phyloP scores from a whole-genome alignment of 1,284 basidiomycete genomes.

The Cryptococcus sp. region DNA sequence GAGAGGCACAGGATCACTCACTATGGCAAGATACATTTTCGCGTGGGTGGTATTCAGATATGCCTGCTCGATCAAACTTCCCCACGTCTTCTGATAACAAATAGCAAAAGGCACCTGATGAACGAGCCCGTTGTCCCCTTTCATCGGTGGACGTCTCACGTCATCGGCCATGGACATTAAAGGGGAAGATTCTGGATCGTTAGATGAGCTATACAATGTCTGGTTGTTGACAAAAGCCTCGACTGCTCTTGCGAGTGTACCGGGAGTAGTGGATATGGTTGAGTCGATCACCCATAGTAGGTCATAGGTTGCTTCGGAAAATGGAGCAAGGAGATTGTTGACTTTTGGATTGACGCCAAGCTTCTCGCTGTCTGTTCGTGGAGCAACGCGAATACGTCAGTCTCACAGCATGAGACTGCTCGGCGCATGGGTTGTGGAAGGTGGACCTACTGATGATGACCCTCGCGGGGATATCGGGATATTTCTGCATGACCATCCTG shows the following conservation, averaged over 20 bases:
- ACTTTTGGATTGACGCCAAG: constrained; percentile 96
- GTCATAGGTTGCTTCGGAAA: constrained; percentile 76
- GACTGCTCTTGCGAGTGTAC: constrained; percentile 83
- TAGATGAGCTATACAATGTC: constrained; percentile 27
- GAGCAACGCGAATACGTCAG: neutral
- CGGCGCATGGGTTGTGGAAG: neutral
- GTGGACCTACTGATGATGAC: constrained; percentile 69
- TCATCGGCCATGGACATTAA: constrained; percentile 36
- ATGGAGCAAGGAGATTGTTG: constrained; percentile 89
- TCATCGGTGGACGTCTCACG: constrained; percentile 26
- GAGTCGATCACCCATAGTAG: constrained; percentile 97
- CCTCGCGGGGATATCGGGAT: constrained; percentile 66
- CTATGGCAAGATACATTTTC: constrained; percentile 97
- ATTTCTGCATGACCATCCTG: constrained; percentile 69
- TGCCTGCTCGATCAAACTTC: constrained; percentile 85
- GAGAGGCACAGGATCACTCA: constrained; percentile 24
- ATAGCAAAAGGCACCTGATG: constrained; percentile 95
- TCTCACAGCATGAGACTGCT: neutral
- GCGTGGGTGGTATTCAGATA: constrained; percentile 97
- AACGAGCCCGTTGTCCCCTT: constrained; percentile 72
- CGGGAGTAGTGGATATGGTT: constrained; percentile 75
- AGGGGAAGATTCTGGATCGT: constrained; percentile 40
- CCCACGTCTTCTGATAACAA: constrained; percentile 66
- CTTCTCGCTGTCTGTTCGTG: constrained; percentile 52
- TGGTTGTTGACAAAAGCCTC: constrained; percentile 59